Evolutionary conservation across 345 rosid species (phyloP).

Genomic region (Eucalyptus cloeziana): DNA sequence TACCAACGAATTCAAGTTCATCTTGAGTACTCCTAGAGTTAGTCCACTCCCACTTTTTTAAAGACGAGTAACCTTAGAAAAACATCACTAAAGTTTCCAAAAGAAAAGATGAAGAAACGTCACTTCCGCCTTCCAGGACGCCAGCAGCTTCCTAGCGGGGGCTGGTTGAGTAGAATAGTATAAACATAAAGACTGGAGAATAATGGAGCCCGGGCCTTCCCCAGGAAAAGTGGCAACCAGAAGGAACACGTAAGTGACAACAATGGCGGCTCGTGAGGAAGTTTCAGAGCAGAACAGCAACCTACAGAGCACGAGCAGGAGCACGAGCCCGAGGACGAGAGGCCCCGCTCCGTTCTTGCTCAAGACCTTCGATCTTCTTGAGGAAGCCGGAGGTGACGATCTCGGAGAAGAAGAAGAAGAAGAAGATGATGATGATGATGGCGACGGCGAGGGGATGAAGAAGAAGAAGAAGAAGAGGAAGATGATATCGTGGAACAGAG

Average conservation of each 20-base stretch:
- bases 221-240: background rate
- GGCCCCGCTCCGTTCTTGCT: constrained; percentile 46
- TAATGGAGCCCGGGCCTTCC: background rate
- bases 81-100: background rate
- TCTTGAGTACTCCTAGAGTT: background rate
- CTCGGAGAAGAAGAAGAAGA: constrained; percentile 1
- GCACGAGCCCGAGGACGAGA: constrained; percentile 11
- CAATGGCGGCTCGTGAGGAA: background rate
- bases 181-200: background rate
- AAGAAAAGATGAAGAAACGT: background rate
- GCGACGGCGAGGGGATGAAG: background rate
- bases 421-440: background rate
- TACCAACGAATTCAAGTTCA: background rate
- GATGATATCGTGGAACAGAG: constrained; percentile 44
- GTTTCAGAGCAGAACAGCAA: background rate
- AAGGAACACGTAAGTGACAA: background rate
- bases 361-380: constrained; percentile 54
- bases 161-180: background rate
- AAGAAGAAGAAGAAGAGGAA: background rate
- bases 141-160: background rate
- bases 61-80: background rate
- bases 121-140: background rate
- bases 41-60: background rate
- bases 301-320: background rate
- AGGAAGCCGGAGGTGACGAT: constrained; percentile 11